Percentiles rank a stretch among this genome's conserved stretches.
Conservation (phyloP, 768 basidiomycete species). For the Melanogaster broomeanus region DNA sequence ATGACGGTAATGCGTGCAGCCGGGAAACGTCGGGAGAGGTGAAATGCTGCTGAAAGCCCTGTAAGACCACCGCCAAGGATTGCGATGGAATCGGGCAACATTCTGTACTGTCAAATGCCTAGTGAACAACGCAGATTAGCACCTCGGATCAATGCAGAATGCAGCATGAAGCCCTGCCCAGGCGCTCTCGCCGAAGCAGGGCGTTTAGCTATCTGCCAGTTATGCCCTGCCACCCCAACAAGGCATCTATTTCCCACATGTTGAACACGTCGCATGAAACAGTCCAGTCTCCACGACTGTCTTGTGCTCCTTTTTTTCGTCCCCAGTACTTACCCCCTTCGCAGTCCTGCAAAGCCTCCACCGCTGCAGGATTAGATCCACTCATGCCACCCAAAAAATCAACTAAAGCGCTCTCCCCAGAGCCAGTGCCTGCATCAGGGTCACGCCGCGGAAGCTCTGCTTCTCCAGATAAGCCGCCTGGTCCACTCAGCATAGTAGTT, state of each 20-base stretch:
- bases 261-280: constrained; percentile 22
- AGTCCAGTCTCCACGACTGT: neutral
- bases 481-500: constrained; percentile 52
- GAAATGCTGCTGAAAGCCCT: constrained; percentile 80
- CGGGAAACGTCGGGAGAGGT: constrained; percentile 70
- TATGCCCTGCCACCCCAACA: neutral
- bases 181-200: no score
- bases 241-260: constrained; percentile 20
- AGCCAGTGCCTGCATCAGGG: constrained; percentile 8
- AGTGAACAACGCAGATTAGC: neutral
- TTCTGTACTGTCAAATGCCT: constrained; percentile 1
- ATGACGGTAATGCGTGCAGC: constrained; percentile 60
- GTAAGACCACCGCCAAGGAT: constrained; percentile 81
- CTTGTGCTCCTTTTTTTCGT: neutral
- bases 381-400: constrained; percentile 24
- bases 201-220: no score
- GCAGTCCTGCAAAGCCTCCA: neutral
- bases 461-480: constrained; percentile 44
- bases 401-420: constrained; percentile 11
- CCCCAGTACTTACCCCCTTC: neutral
- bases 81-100: constrained; percentile 46
- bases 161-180: no score
- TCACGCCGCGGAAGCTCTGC: constrained; percentile 29
- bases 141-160: no score
- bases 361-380: neutral